Evolutionary conservation across 2,329 filamentous ascomycete species (phyloP).

Genomic region (Blastomyces gilchristii): DNA sequence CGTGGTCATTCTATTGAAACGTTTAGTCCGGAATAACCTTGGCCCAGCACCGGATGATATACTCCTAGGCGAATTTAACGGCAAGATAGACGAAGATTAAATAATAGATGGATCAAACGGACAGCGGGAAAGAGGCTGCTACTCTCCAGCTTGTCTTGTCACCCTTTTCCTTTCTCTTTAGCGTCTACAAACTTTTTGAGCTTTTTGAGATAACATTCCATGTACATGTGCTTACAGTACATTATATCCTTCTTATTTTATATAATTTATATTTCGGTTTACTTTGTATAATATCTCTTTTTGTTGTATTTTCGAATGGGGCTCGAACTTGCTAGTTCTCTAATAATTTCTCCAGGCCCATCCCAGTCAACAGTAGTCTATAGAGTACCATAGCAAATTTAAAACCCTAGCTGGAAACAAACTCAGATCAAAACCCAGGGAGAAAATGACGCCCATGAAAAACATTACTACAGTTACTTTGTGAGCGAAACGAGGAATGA

Average conservation of each 20-base stretch:
- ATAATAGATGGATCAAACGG: neutral
- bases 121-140: neutral
- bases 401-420: neutral
- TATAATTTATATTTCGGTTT: neutral
- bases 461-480: neutral
- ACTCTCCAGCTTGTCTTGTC: neutral
- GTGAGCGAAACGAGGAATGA: neutral
- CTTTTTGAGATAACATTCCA: neutral
- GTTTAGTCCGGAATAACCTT: slow-evolving; percentile 43
- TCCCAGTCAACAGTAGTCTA: neutral
- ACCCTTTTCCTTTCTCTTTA: neutral
- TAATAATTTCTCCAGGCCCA: neutral
- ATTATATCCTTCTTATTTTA: neutral
- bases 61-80: slow-evolving; percentile 60
- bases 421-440: neutral
- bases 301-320: neutral
- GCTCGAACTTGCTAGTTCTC: neutral
- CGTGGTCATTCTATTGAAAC: slow-evolving; percentile 3
- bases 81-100: slow-evolving; percentile 54
- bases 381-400: neutral
- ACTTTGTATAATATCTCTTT: neutral
- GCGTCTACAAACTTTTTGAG: neutral
- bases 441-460: neutral
- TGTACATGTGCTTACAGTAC: neutral
- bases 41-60: slow-evolving; percentile 58